Conservation (phyloP, 371 early-diverging fungal genomes). For the Haplosporangium sp. region DNA sequence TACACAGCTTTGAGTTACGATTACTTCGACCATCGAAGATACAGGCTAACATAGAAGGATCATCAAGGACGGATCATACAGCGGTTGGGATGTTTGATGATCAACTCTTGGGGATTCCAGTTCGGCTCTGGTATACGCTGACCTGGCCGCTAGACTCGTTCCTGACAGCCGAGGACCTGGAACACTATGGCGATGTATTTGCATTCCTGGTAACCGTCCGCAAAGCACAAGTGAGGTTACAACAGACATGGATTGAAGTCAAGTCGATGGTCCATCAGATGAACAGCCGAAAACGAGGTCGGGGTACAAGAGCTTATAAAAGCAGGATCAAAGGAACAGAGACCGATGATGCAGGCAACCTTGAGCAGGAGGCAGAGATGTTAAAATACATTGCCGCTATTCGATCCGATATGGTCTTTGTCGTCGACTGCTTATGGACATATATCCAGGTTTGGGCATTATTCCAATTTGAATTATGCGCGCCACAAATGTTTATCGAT, state of each 20-base stretch:
- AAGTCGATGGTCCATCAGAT: slow-evolving; percentile 57
- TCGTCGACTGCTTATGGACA: slow-evolving; percentile 79
- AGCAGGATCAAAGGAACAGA: slow-evolving; percentile 26
- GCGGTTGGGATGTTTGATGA: slow-evolving; percentile 59
- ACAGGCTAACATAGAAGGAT: background rate
- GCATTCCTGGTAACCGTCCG: slow-evolving; percentile 68
- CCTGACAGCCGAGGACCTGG: slow-evolving; percentile 67
- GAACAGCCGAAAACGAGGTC: slow-evolving; percentile 23
- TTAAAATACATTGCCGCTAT: slow-evolving; percentile 62
- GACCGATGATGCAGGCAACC: slow-evolving; percentile 4
- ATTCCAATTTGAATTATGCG: background rate
- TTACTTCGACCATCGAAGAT: slow-evolving; percentile 1
- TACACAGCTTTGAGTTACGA: slow-evolving; percentile 49
- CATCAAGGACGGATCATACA: background rate
- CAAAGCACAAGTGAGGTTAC: slow-evolving; percentile 60
- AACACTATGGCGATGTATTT: slow-evolving; percentile 69
- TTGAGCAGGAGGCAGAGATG: slow-evolving; percentile 47
- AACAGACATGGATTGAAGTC: slow-evolving; percentile 61
- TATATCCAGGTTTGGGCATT: slow-evolving; percentile 73
- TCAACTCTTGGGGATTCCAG: slow-evolving; percentile 62
- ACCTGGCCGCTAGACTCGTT: slow-evolving; percentile 85
- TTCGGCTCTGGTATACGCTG: slow-evolving; percentile 69
- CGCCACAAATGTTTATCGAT: background rate
- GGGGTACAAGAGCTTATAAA: slow-evolving; percentile 7
- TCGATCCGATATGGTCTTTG: slow-evolving; percentile 74